These are phyloP conservation scores for Oldenlandia corymbosa DNA, from an alignment of 257 asterid species.

Conservation along the genomic window DNA sequence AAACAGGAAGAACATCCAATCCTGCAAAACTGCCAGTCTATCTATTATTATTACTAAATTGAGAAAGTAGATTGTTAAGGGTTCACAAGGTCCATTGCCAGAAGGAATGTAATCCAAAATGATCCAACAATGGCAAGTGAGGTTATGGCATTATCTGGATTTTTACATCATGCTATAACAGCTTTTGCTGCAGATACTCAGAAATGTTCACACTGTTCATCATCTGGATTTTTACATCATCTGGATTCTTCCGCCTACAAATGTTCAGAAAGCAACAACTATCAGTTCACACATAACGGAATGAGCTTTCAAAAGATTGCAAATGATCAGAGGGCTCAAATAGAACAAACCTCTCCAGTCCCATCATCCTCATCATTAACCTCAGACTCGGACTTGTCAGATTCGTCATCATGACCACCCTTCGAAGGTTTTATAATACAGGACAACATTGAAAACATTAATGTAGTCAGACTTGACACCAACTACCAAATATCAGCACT, in stretches of 20 bases:
- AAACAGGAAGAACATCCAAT: too few relatives aligned
- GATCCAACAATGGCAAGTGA: constrained; percentile 26
- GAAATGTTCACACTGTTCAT: too few relatives aligned
- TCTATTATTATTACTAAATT: too few relatives aligned
- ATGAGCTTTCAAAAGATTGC: too few relatives aligned
- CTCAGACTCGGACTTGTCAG: constrained; percentile 74
- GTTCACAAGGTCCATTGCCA: too few relatives aligned
- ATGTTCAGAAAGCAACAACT: neutral
- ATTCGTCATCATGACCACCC: constrained; percentile 53
- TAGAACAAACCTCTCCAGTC: constrained; percentile 43
- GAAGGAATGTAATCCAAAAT: too few relatives aligned
- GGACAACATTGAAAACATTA: neutral
- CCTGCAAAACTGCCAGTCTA: neutral
- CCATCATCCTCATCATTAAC: constrained; percentile 52
- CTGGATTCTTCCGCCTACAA: constrained; percentile 53
- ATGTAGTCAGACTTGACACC: too few relatives aligned
- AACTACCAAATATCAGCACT: too few relatives aligned
- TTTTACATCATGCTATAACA: neutral
- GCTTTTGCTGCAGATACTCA: constrained; percentile 14
- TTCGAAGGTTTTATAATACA: constrained; percentile 12
- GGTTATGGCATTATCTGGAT: constrained; percentile 10
- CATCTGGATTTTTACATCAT: too few relatives aligned
- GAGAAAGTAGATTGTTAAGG: too few relatives aligned
- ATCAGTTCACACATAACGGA: too few relatives aligned
- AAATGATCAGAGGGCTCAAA: too few relatives aligned